A percentile compares a stretch with the other conserved stretches of the same genome.
Conservation (phyloP, 2,329 filamentous ascomycete species). For the Acephala macrosclerotiorum region DNA sequence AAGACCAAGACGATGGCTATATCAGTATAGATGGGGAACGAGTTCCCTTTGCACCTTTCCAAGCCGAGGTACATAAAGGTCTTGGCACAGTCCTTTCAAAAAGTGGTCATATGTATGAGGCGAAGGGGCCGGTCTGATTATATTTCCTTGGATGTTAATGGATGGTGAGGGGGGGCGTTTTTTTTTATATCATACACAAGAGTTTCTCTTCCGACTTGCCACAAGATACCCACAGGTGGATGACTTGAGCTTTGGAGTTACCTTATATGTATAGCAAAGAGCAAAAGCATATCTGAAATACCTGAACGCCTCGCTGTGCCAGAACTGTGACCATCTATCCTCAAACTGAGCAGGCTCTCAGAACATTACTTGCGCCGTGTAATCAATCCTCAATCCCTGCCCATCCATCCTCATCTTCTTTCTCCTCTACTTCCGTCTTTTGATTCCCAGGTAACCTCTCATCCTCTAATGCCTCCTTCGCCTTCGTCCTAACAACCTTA, state of each 20-base stretch:
- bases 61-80: constrained; percentile 85
- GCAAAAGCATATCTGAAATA: constrained; percentile 27
- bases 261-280: constrained; percentile 27
- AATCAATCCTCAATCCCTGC: constrained; percentile 42
- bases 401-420: constrained; percentile 48
- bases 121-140: constrained; percentile 49
- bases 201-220: constrained; percentile 25
- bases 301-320: constrained; percentile 34
- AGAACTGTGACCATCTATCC: neutral
- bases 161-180: too few species aligned
- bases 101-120: constrained; percentile 74
- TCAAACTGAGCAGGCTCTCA: neutral
- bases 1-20: constrained; percentile 74
- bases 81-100: constrained; percentile 87
- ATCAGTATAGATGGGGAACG: constrained; percentile 95
- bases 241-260: constrained; percentile 26
- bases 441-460: constrained; percentile 73
- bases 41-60: constrained; percentile 86
- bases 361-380: neutral
- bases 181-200: constrained; percentile 18
- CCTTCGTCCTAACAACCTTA: constrained; percentile 75
- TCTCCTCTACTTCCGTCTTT: constrained; percentile 46
- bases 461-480: constrained; percentile 75
- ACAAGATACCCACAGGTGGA: constrained; percentile 35
- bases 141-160: constrained; percentile 15